Conservation (phyloP, 768 basidiomycete genomes). For the Tricholoma matsutake region DNA sequence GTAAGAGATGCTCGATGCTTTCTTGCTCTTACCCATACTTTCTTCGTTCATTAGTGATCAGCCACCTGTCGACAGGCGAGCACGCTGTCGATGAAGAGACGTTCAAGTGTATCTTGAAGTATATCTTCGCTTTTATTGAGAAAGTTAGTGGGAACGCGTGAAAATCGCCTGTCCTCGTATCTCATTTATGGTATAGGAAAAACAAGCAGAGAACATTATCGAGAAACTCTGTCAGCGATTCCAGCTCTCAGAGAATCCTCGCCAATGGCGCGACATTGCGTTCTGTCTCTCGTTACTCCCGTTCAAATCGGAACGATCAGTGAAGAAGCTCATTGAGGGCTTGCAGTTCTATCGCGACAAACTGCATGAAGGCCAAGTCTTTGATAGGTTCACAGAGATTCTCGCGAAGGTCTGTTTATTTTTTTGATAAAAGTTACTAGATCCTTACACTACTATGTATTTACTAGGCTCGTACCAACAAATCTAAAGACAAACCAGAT, state of each 20-base stretch:
- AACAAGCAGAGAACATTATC: slow-evolving; percentile 95
- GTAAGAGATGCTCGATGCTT: slow-evolving; percentile 36
- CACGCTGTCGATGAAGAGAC: slow-evolving; percentile 90
- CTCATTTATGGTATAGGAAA: slow-evolving; percentile 59
- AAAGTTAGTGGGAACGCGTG: slow-evolving; percentile 54
- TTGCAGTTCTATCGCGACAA: slow-evolving; percentile 95
- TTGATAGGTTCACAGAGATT: slow-evolving; percentile 81
- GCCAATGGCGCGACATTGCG: slow-evolving; percentile 98
- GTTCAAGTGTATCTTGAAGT: slow-evolving; percentile 91
- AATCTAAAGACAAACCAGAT: slow-evolving; percentile 89
- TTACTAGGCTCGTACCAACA: slow-evolving; percentile 77
- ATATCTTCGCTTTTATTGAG: slow-evolving; percentile 96
- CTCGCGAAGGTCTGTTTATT: slow-evolving; percentile 65
- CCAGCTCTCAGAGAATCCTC: slow-evolving; percentile 78
- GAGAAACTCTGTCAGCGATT: slow-evolving; percentile 98
- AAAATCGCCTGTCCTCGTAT: neutral
- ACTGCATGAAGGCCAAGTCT: slow-evolving; percentile 84
- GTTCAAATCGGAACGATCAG: slow-evolving; percentile 94
- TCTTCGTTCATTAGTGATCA: slow-evolving; percentile 63
- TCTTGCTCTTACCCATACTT: slow-evolving; percentile 5
- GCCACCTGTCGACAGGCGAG: slow-evolving; percentile 85
- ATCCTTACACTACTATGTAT: neutral
- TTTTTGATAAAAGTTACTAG: too few species aligned
- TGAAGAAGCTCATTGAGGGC: slow-evolving; percentile 94
- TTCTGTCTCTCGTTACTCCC: slow-evolving; percentile 92